phyloP scores from a whole-genome alignment of 106 monocot species.

The Amphibolis antarctica region DNA sequence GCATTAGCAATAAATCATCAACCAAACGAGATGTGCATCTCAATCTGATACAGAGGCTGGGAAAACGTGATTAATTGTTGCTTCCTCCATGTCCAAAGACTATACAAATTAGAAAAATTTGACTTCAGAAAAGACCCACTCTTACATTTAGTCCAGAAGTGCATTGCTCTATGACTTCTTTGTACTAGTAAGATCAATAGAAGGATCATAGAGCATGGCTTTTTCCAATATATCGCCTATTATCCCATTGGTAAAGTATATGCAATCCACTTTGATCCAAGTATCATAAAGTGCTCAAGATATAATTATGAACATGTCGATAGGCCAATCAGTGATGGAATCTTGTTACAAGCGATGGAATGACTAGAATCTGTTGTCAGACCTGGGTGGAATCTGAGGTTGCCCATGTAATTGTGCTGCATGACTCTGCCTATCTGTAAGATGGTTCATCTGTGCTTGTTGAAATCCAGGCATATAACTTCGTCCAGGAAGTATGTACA shows the following conservation, averaged over 20 bases:
- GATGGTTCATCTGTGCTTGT: not conserved
- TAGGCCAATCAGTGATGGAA: not conserved
- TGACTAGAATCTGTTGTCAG: not conserved
- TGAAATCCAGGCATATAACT: not conserved
- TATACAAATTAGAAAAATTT: too few species aligned
- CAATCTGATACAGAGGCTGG: too few species aligned
- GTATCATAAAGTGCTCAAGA: not conserved
- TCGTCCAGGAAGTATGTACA: not conserved
- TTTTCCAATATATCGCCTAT: not conserved
- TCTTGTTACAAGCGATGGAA: too few species aligned
- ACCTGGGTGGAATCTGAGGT: not conserved
- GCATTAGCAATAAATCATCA: too few species aligned
- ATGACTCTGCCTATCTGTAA: not conserved
- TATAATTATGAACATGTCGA: not conserved
- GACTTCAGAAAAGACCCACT: not conserved
- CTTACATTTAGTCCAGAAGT: not conserved
- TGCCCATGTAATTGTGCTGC: not conserved
- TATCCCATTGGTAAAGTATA: not conserved
- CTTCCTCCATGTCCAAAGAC: too few species aligned
- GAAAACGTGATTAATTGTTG: too few species aligned
- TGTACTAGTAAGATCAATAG: not conserved
- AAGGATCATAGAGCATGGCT: not conserved
- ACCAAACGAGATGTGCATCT: too few species aligned
- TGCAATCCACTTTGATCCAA: too few species aligned
- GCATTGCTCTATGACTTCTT: not conserved